Conservation (phyloP, 2,329 filamentous ascomycete genomes). For the Penicillium digitatum region DNA sequence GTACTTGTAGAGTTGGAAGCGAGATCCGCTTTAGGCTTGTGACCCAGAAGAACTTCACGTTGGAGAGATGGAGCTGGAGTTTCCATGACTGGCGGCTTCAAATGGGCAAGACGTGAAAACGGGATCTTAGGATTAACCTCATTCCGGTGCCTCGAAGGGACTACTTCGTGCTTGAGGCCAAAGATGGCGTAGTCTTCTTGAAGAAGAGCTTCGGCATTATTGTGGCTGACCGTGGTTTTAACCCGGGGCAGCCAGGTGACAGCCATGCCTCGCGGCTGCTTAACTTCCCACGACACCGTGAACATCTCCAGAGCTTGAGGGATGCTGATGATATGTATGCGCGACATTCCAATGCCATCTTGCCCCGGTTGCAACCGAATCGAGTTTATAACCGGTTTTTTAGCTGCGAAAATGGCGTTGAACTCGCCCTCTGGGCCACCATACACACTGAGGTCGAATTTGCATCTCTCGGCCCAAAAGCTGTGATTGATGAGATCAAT, state of each 20-base stretch:
- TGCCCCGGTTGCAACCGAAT: conserved; percentile 18
- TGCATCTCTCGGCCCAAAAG: conserved; percentile 32
- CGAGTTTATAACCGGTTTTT: conserved; percentile 10
- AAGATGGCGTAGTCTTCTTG: background rate
- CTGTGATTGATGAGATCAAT: conserved; percentile 26
- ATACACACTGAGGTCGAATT: conserved; percentile 27
- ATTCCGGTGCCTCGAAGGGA: background rate
- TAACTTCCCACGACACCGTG: conserved; percentile 26
- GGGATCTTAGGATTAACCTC: background rate
- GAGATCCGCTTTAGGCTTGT: background rate
- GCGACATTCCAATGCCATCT: conserved; percentile 16
- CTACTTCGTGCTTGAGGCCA: background rate
- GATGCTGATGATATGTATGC: conserved; percentile 24
- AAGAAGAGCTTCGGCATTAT: conserved; percentile 1
- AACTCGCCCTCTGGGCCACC: conserved; percentile 31
- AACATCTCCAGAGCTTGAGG: conserved; percentile 25
- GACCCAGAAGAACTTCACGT: background rate
- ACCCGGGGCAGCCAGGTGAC: conserved; percentile 29
- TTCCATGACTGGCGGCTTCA: background rate
- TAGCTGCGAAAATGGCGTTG: conserved; percentile 15
- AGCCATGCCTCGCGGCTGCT: conserved; percentile 6
- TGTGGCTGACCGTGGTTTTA: conserved; percentile 5
- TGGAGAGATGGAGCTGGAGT: background rate
- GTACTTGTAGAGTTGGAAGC: background rate
- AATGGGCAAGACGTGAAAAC: background rate